Base-by-base conservation (phyloP, 2,329 filamentous ascomycete species). In the Colletotrichum limetticola region DNA sequence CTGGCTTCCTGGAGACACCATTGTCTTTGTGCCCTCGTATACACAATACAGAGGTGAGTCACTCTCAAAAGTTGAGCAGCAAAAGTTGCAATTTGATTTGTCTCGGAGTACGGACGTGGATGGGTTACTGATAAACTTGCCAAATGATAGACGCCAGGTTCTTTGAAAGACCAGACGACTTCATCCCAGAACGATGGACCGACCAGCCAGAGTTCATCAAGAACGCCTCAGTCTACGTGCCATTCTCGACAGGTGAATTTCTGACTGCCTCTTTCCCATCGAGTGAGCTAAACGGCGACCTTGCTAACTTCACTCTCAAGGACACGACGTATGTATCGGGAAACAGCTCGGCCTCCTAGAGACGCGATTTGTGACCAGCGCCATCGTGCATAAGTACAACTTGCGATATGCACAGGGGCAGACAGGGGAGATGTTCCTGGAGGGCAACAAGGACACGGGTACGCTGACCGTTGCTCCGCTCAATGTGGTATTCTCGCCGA, bases 141-240 rank as follows among this genome's bases (percentile, higher is more conserved):
- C 30, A 22, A 19, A 6, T 37, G 14, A 9, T 19, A 57, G 77
- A 76, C 49, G 19, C 56, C 22, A 70, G 74, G 9, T 75, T 69
- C 56, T 80, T 78, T 26, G 58, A 35, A 75, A 72, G 32, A 0
- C 76, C 77, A 2, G 64, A 75, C 1, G 78, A 81, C n/a, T 84
- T 83, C 59, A 78, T 84, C 9, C 83, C 83, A 0, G 82, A 84
- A 61, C 76, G 83, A 16, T 84, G 82, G 81, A 81, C 77, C 0
- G 76, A 76, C 5, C 74, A 69, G 9, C 77, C 77, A 1, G 78
- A 83, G 6, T 66, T 84, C 58, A 75, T 80, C 12, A 78, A 76
- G 12, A 78, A 83, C 56, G 65, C 72, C 16, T 72, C 75, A 0
- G 80, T 78, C 0, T 82, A 77, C 63, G 68, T 68, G 1, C 83